A percentile compares a stretch with the other conserved stretches of the same genome.
phyloP scores from a whole-genome alignment of 306 rosid species.

The Sophora flavescens region DNA sequence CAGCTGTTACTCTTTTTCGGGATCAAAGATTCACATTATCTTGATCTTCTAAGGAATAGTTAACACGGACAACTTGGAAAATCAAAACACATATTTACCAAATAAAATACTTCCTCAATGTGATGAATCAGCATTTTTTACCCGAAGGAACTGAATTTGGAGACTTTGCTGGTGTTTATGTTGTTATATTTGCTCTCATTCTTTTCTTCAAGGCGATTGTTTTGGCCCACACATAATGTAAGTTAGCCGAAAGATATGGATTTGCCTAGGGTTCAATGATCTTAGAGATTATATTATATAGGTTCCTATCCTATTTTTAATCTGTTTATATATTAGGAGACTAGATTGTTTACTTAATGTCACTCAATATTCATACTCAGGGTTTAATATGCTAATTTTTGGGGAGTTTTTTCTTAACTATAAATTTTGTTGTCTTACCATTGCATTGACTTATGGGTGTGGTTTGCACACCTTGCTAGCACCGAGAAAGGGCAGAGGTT shows the following conservation, averaged over 20 bases:
- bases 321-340: background rate
- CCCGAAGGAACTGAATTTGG: slow-evolving; percentile 78
- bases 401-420: too few species aligned
- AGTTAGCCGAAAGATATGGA: slow-evolving; percentile 36
- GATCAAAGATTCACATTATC: too few species aligned
- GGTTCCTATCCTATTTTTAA: background rate
- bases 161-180: slow-evolving; percentile 72
- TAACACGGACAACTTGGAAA: slow-evolving; percentile 22
- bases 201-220: slow-evolving; percentile 69
- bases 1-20: too few species aligned
- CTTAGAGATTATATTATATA: background rate
- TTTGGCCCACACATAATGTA: slow-evolving; percentile 15
- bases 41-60: too few species aligned
- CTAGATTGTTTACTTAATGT: background rate
- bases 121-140: slow-evolving; percentile 39
- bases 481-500: too few species aligned
- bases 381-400: background rate
- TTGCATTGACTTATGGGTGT: too few species aligned
- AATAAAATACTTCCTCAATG: background rate
- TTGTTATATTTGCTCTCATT: slow-evolving; percentile 63
- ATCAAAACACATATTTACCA: slow-evolving; percentile 10
- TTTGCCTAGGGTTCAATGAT: background rate
- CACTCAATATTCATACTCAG: background rate
- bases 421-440: too few species aligned
- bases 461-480: too few species aligned